These are phyloP conservation scores for Hypomontagnella submonticulosa DNA, from an alignment of 495 filamentous ascomycete species.

Conservation along the genomic window DNA sequence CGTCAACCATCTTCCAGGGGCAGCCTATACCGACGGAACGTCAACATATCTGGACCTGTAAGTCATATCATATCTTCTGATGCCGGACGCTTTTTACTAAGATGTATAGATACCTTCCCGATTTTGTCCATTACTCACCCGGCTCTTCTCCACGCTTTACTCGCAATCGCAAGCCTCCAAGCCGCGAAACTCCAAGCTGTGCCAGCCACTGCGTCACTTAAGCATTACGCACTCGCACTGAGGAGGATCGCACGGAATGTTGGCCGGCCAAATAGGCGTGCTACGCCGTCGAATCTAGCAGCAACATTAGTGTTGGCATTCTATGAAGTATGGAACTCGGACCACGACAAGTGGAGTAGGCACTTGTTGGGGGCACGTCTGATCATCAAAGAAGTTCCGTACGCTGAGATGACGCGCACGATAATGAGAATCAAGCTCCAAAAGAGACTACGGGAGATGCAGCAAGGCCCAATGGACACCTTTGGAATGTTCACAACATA, in stretches of 20 bases:
- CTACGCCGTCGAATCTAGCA: constrained; percentile 82
- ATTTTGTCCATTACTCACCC: constrained; percentile 85
- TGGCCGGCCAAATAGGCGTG: constrained; percentile 74
- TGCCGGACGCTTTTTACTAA: constrained; percentile 4
- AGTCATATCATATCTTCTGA: constrained; percentile 27
- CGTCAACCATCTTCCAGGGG: constrained; percentile 75
- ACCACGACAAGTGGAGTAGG: constrained; percentile 95
- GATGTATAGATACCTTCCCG: constrained; percentile 73
- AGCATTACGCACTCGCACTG: constrained; percentile 90
- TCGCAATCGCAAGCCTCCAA: constrained; percentile 88
- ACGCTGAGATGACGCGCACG: constrained; percentile 70
- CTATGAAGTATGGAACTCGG: constrained; percentile 94
- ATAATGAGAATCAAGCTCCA: constrained; percentile 70
- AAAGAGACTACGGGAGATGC: constrained; percentile 48
- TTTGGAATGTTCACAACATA: constrained; percentile 42
- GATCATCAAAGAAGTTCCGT: constrained; percentile 85
- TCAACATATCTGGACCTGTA: constrained; percentile 83
- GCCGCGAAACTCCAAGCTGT: constrained; percentile 82
- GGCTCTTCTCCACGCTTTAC: constrained; percentile 88
- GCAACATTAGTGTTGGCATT: constrained; percentile 89
- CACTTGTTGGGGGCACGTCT: constrained; percentile 88
- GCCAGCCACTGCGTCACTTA: constrained; percentile 80
- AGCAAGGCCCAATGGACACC: constrained; percentile 37
- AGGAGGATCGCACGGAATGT: constrained; percentile 80
- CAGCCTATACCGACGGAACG: constrained; percentile 71